These are phyloP conservation scores for Cryptosporidium meleagridis DNA, from an alignment of 169 alveolate genomes.

Conservation along the genomic window DNA sequence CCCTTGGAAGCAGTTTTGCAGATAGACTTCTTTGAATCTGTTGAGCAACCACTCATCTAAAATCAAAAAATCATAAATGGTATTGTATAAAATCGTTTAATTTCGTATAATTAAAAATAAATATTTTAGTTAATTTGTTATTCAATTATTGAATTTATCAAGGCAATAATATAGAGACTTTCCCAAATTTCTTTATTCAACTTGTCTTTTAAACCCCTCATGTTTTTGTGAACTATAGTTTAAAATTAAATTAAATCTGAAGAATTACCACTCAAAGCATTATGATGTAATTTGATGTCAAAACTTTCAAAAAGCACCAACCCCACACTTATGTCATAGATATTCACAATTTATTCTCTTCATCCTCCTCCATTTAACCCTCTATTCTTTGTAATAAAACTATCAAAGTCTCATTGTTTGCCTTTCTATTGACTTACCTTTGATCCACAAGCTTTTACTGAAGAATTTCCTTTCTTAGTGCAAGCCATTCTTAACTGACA, in stretches of 20 bases:
- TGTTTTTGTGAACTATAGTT: no score
- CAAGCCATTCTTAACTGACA: conserved; percentile 3
- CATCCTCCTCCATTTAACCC: neutral
- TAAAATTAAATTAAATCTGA: no score
- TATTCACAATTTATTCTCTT: neutral
- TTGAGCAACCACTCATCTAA: conserved; percentile 19
- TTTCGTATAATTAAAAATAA: neutral
- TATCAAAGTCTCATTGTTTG: neutral
- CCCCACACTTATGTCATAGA: neutral
- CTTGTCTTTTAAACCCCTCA: neutral
- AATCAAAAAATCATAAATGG: neutral
- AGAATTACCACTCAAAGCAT: no score
- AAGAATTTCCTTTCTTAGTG: conserved; percentile 5
- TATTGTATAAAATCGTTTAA: neutral
- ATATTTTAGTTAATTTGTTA: neutral
- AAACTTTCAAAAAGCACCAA: neutral
- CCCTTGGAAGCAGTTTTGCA: conserved; percentile 10
- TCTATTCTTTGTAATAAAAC: neutral
- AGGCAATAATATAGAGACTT: neutral
- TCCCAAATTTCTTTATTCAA: neutral
- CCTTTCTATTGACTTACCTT: conserved; percentile 10
- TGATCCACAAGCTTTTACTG: conserved; percentile 6
- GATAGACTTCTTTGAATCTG: conserved; percentile 31
- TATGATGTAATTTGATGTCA: neutral
- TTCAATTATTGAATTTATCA: neutral